Conservation (phyloP, 1,284 basidiomycete species). For the Vanrija pseudolonga region DNA sequence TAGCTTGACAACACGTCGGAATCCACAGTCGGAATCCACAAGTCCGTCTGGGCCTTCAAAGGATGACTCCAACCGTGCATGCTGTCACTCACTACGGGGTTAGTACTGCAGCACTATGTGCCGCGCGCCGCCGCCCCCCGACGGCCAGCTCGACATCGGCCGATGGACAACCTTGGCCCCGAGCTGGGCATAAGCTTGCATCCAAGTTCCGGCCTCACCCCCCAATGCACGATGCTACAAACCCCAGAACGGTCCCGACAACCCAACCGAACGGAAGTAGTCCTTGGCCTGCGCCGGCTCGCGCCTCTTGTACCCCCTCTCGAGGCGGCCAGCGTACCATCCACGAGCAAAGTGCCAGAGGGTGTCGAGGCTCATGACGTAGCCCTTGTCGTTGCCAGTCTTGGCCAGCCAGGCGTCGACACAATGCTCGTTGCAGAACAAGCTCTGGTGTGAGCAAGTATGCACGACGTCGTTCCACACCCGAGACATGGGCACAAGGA, state of each 20-base stretch:
- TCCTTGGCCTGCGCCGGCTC: constrained; percentile 6
- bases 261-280: constrained; percentile 6
- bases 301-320: constrained; percentile 1
- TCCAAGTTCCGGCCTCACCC: no score
- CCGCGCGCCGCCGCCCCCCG: no score
- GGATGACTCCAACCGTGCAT: no score
- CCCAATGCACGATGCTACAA: background rate
- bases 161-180: no score
- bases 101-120: no score
- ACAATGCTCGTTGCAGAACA: constrained; percentile 3
- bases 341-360: constrained; percentile 5
- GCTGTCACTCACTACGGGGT: no score
- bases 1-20: no score
- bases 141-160: no score
- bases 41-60: no score
- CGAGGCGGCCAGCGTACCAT: constrained; percentile 8
- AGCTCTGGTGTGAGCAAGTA: constrained; percentile 5
- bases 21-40: no score
- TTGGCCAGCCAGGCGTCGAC: background rate
- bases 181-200: no score
- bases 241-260: constrained; percentile 8
- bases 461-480: constrained; percentile 11
- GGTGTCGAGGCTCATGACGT: constrained; percentile 6
- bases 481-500: constrained; percentile 1
- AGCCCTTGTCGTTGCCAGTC: background rate